Evolutionary conservation across 2,329 filamentous ascomycete genomes (phyloP).

Genomic region (Cordyceps sp.): DNA sequence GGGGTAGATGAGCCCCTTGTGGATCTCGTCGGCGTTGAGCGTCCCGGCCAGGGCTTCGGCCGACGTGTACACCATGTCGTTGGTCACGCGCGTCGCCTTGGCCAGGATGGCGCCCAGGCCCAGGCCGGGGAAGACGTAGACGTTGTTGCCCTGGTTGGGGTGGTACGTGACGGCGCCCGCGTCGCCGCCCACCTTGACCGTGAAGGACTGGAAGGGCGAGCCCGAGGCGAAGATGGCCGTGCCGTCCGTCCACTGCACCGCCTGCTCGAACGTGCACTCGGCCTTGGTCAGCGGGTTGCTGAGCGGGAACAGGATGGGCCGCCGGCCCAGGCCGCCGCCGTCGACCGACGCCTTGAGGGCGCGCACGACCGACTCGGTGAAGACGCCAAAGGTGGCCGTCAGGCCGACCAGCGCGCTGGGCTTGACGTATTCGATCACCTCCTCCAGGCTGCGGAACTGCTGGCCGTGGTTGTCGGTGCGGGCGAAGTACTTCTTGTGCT

Average conservation of each 20-base stretch:
- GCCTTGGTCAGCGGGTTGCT: constrained; percentile 94
- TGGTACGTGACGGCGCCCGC: constrained; percentile 47
- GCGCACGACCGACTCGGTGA: constrained; percentile 73
- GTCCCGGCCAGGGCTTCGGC: constrained; percentile 65
- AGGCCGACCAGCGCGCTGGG: constrained; percentile 89
- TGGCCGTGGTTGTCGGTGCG: constrained; percentile 46
- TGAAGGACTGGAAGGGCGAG: constrained; percentile 70
- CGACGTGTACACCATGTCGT: constrained; percentile 94
- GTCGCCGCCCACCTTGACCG: constrained; percentile 40
- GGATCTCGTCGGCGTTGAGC: constrained; percentile 66
- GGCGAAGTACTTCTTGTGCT: constrained; percentile 68
- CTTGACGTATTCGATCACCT: constrained; percentile 88
- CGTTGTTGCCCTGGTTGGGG: constrained; percentile 71
- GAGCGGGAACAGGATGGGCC: constrained; percentile 87
- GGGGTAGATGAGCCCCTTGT: constrained; percentile 77
- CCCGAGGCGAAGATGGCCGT: constrained; percentile 88
- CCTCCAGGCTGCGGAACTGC: constrained; percentile 65
- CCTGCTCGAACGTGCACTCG: constrained; percentile 93
- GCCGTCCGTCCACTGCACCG: constrained; percentile 78
- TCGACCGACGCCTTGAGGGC: constrained; percentile 49
- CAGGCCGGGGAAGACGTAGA: constrained; percentile 93
- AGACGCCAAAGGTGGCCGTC: constrained; percentile 85
- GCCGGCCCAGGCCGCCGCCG: constrained; percentile 49
- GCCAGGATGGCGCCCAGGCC: constrained; percentile 84
- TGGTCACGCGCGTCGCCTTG: constrained; percentile 74